phyloP scores from a whole-genome alignment of 78 protist genomes.

The Dictyostelium capitatum region DNA sequence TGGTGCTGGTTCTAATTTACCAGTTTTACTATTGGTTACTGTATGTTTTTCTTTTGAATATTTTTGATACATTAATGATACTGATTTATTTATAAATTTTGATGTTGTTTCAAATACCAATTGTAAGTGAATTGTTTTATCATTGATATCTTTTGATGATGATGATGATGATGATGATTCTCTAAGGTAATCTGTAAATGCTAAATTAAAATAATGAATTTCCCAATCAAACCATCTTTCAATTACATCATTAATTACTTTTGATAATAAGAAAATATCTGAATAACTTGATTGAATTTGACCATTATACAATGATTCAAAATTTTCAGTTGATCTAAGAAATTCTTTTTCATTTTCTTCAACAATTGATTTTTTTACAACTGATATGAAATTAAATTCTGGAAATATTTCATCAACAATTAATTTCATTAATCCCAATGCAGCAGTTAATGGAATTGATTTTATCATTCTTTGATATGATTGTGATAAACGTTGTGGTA shows the following conservation, averaged over 20 bases:
- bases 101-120: slow-evolving; percentile 15
- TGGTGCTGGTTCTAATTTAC: slow-evolving; percentile 29
- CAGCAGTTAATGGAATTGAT: slow-evolving; percentile 6
- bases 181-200: not conserved
- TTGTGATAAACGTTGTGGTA: slow-evolving; percentile 1
- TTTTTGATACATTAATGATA: not conserved
- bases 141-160: not conserved
- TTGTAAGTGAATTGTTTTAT: not conserved
- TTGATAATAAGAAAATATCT: slow-evolving; percentile 6
- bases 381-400: not conserved
- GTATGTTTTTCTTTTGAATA: slow-evolving; percentile 36
- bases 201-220: not conserved
- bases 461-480: not conserved
- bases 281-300: not conserved
- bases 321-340: not conserved
- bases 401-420: not conserved
- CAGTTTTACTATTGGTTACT: slow-evolving; percentile 4
- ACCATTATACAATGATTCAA: not conserved
- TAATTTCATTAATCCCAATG: slow-evolving; percentile 22
- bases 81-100: slow-evolving; percentile 26
- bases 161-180: not conserved
- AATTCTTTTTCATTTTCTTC: slow-evolving; percentile 62
- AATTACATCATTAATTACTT: slow-evolving; percentile 7
- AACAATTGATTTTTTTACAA: not conserved
- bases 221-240: slow-evolving; percentile 32